Evolutionary conservation across 768 basidiomycete genomes (phyloP).

Genomic region (Pisolithus orientalis): DNA sequence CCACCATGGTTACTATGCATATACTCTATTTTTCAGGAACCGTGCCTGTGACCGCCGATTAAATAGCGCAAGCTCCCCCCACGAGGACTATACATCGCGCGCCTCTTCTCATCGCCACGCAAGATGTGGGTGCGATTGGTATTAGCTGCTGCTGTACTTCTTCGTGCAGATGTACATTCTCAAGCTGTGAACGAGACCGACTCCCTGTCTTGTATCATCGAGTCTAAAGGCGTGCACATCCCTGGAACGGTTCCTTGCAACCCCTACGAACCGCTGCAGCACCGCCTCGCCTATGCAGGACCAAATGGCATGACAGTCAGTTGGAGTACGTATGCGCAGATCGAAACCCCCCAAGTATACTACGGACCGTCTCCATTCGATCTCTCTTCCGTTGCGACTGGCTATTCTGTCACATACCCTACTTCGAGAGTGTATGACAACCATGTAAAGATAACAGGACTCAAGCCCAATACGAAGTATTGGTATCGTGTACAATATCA

Average conservation of each 20-base stretch:
- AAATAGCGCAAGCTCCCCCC: too few relatives aligned
- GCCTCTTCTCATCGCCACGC: not conserved
- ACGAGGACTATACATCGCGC: too few relatives aligned
- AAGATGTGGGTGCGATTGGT: constrained; percentile 8
- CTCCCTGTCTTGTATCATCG: constrained; percentile 17
- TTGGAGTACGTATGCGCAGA: constrained; percentile 17
- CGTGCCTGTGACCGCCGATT: too few relatives aligned
- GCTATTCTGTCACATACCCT: constrained; percentile 18
- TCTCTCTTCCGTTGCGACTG: constrained; percentile 14
- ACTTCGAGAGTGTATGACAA: constrained; percentile 23
- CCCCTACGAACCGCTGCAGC: constrained; percentile 22
- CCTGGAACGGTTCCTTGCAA: constrained; percentile 23
- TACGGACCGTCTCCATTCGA: constrained; percentile 16
- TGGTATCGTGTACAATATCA: constrained; percentile 24
- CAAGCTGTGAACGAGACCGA: constrained; percentile 15
- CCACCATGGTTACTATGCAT: too few relatives aligned
- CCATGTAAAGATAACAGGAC: constrained; percentile 21
- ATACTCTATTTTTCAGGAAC: too few relatives aligned
- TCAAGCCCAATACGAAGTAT: constrained; percentile 18
- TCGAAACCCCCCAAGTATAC: constrained; percentile 20
- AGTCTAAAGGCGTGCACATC: constrained; percentile 23
- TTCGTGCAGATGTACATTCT: constrained; percentile 6
- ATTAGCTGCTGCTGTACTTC: not conserved
- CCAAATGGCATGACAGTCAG: constrained; percentile 22
- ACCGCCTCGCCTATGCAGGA: constrained; percentile 20